Base-by-base conservation (phyloP, 139 green algal species). In the Chlamydomonas sphaeroides region DNA sequence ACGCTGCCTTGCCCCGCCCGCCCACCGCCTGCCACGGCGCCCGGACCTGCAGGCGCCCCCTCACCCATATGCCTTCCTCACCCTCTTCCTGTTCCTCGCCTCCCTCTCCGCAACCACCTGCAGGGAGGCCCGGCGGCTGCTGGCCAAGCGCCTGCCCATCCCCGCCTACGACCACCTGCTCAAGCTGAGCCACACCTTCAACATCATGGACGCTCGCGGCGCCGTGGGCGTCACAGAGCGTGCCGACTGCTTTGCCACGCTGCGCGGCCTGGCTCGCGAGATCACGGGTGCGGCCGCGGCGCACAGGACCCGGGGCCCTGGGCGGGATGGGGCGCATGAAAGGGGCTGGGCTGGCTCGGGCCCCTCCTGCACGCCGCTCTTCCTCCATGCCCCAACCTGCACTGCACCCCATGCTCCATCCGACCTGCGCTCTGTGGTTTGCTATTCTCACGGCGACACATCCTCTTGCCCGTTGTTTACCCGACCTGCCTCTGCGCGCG, bases 151-250 rank as follows among this genome's bases (percentile, higher is more conserved):
- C 5, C 93, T 99, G 67, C 94, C 97, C 4, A 89, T 99, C 36
- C 97, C 97, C 45, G 97, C 97, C 17, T 99, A 98, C 84, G 95
- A 98, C 86, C 92, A 98, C 84, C 88, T 99, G 57, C 93, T 99
- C n/a, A 99, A 99, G 93, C 91, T 97, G 49, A 96, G 87, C 49
- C 97, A 99, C 85, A 91, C 93, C 45, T 99, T 99, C 91, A 99
- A 99, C 89, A 85, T 99, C 33, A 88, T 99, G 75, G 97, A 99
- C 81, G 96, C 97, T 0, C 88, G 97, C 8, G 95, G 96, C 0
- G 96, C 95, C 0, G 94, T 99, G 30, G 96, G 96, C 18, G 94
- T 99, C 32, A 99, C 97, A 2, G 96, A 99, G 90, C 88, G 97
- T 5, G 93, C 95, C 25, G 92, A 95, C 42, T 98, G 95, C 91